phyloP scores from a whole-genome alignment of 2,329 filamentous ascomycete genomes.

The Madurella fahalii region DNA sequence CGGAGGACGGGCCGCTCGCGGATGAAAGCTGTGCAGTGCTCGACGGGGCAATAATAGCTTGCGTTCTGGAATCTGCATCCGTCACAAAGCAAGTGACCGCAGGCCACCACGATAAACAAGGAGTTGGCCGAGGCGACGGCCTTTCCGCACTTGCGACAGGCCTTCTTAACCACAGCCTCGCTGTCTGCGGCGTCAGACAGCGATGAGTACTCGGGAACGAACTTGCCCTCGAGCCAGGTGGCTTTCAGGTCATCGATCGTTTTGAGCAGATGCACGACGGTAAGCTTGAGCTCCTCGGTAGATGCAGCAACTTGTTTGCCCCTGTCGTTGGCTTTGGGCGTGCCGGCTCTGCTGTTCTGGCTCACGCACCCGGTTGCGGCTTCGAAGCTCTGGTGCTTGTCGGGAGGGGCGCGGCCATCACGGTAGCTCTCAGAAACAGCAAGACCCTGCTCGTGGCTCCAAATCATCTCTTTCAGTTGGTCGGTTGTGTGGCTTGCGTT shows the following conservation, averaged over 20 bases:
- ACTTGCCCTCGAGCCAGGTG: conserved; percentile 4
- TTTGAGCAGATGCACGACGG: conserved; percentile 15
- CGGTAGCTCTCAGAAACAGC: conserved; percentile 4
- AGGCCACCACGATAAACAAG: conserved; percentile 24
- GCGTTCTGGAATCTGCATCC: conserved; percentile 11
- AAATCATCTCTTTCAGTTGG: conserved; percentile 7
- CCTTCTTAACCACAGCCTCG: neutral
- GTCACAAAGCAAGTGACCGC: conserved; percentile 28
- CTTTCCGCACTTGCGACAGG: conserved; percentile 1
- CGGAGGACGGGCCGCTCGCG: conserved; percentile 19
- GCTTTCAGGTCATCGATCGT: conserved; percentile 12
- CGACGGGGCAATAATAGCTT: conserved; percentile 8
- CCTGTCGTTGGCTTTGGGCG: too few species aligned
- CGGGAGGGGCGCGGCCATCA: conserved; percentile 14
- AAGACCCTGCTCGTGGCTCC: conserved; percentile 6
- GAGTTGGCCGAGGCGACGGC: neutral
- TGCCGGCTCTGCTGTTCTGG: too few species aligned
- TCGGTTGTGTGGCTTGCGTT: neutral
- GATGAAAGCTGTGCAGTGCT: conserved; percentile 15
- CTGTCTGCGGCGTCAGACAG: neutral
- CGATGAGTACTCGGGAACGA: conserved; percentile 7
- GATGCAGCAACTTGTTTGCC: neutral
- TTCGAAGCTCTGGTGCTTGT: conserved; percentile 2
- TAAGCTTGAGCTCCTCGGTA: conserved; percentile 15
- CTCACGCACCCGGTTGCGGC: neutral